Base-by-base conservation (phyloP, 768 basidiomycete species). In the Tylopilus sp. region DNA sequence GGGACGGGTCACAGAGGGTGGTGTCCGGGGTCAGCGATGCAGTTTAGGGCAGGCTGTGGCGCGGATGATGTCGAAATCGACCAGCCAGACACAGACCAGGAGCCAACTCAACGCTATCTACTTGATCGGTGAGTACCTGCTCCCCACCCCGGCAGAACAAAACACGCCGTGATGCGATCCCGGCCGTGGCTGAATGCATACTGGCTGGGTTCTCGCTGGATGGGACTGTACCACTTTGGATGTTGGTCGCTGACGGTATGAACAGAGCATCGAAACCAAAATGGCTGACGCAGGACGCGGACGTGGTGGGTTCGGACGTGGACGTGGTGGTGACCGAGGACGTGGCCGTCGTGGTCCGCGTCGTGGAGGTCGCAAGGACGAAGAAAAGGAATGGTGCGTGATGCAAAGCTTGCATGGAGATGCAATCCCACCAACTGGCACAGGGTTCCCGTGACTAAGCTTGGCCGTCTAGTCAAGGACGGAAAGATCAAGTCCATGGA, bases 401-500 rank as follows among this genome's bases (percentile, higher is more conserved):
- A 26, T 7, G 18, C 28, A n/a, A 43, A 53, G 28, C 50, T 36
- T 46, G 40, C 35, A 2, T 40, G 18, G 17, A 18, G 21, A 53
- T 36, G 31, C 47, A 40, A 45, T 51, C 57, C 46, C 52, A 54
- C n/a, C 17, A 35, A 33, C 41, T 43, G 43, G 55, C 21, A 4
- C 62, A 94, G 92, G 94, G 85, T 86, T 56, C 95, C 97, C 63
- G 95, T 98, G 74, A 98, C 97, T 72, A 99, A 98, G 73, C 89
- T 99, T 61, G 97, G 97, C 55, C 95, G 97, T 74, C 84, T 99
- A 67, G 95, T 98, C 40, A 98, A 97, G 77, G 97, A 98, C 65
- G 95, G 95, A 62, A 98, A 98, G 79, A 98, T 99, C 79, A 98
- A 95, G 77, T 97, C 94, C 43, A 95, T 99, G 83, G 97, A 99